phyloP scores from a whole-genome alignment of 2,329 filamentous ascomycete species.

The Apiospora marii region DNA sequence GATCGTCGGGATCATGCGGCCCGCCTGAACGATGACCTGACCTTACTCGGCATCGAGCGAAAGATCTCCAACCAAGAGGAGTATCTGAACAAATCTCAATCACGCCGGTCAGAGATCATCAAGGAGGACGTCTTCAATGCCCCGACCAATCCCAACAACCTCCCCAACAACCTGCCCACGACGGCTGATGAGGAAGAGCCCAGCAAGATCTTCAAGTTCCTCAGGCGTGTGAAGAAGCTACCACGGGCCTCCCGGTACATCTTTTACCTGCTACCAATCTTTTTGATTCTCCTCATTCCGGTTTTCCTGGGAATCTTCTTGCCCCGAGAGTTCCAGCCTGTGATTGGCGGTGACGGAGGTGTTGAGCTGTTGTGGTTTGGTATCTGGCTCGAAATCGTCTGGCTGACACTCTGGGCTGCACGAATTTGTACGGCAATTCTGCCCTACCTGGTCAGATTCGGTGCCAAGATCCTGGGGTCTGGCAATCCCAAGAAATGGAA shows the following conservation, averaged over 20 bases:
- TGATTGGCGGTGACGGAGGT: slow-evolving; percentile 72
- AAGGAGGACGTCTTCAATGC: slow-evolving; percentile 43
- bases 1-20: slow-evolving; percentile 33
- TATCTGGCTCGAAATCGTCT: slow-evolving; percentile 93
- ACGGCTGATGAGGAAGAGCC: slow-evolving; percentile 60
- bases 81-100: slow-evolving; percentile 4
- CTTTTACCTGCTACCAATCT: slow-evolving; percentile 73
- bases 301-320: slow-evolving; percentile 69
- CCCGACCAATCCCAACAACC: slow-evolving; percentile 29
- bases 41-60: slow-evolving; percentile 42
- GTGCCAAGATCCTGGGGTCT: slow-evolving; percentile 78
- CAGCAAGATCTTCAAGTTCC: slow-evolving; percentile 67
- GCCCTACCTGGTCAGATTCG: slow-evolving; percentile 53
- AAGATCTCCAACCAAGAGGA: slow-evolving; percentile 34
- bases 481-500: slow-evolving; percentile 94
- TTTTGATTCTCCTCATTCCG: slow-evolving; percentile 71
- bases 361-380: slow-evolving; percentile 89
- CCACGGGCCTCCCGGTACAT: slow-evolving; percentile 75
- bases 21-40: slow-evolving; percentile 41
- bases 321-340: slow-evolving; percentile 52
- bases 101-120: slow-evolving; percentile 27
- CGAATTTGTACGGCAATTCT: slow-evolving; percentile 61
- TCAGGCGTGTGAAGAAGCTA: slow-evolving; percentile 61
- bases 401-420: slow-evolving; percentile 87
- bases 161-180: slow-evolving; percentile 37